Base-by-base conservation (phyloP, 345 rosid species). In the Pistacia atlantica region DNA sequence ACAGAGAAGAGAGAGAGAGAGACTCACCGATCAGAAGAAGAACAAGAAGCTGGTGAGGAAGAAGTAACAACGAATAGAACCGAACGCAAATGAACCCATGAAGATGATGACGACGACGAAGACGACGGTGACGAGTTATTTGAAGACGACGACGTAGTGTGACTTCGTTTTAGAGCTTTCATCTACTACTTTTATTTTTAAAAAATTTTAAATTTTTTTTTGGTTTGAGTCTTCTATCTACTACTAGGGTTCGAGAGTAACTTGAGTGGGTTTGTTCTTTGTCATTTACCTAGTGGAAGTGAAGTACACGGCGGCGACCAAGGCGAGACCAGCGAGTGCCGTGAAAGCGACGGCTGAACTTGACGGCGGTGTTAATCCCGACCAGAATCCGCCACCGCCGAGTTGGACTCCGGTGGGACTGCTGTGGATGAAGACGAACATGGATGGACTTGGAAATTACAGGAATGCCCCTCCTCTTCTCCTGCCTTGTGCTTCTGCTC, bases 1-100 rank as follows among this genome's bases (percentile, higher is more conserved):
- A 25, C 25, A 79, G 75, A 62, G 63, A 77, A 62, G 63, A 77
- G 70, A 52, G 64, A 38, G 69, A 66, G 59, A 45, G 69, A 46
- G 84, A 87, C 93, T 90, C 83, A 90, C 97, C 96, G 92, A 88
- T 90, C 92, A 71, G 93, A 89, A 76, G 90, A 87, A 55, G 90
- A 90, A 80, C 87, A 86, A 67, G 91, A 89, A 67, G 97, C 89
- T 10, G 97, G 96, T 52, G 98, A 89, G 38, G 98, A 91, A 76
- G 94, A 91, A 80, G 88, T 81, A 78, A 88, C 94, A 72, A 95
- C 79, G 77, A 90, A 87, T 35, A 93, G 86, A 51, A 91, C 96
- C 79, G 98, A 93, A 74, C 99, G 99, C 90, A 95, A 83, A 75
- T 90, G 94, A 83, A 85, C 76, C 99, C 99, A 95, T 57, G 97